These are phyloP conservation scores for Alternaria novae-zelandiae DNA, from an alignment of 2,329 filamentous ascomycete genomes.

Conservation along the genomic window DNA sequence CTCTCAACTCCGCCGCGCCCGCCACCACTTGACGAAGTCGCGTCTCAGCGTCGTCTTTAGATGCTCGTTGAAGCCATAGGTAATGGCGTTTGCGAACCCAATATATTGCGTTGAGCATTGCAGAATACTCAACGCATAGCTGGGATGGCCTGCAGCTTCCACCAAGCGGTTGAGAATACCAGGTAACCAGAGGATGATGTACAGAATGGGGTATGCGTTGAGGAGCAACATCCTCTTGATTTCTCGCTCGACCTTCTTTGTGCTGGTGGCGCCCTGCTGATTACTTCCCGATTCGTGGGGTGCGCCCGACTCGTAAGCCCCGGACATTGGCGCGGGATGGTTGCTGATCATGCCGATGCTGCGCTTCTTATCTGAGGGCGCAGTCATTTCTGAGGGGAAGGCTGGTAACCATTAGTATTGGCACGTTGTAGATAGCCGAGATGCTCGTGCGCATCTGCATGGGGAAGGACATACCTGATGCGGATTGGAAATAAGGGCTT, in stretches of 20 bases:
- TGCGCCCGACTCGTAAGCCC: neutral
- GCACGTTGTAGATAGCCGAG: neutral
- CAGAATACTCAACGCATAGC: slow-evolving; percentile 13
- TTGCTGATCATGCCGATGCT: neutral
- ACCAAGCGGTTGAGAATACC: slow-evolving; percentile 35
- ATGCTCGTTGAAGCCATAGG: slow-evolving; percentile 30
- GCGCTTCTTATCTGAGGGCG: neutral
- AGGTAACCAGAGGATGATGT: slow-evolving; percentile 44
- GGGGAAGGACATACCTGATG: neutral
- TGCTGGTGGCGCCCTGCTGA: neutral
- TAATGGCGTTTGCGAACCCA: slow-evolving; percentile 25
- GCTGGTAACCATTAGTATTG: neutral
- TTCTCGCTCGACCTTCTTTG: slow-evolving; percentile 22
- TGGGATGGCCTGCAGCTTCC: slow-evolving; percentile 19
- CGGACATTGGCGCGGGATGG: neutral
- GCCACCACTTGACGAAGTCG: neutral
- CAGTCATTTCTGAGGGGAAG: neutral
- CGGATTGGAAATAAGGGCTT: neutral
- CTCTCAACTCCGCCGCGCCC: neutral
- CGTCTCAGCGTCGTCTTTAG: neutral
- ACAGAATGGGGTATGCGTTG: slow-evolving; percentile 44
- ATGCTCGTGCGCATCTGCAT: neutral
- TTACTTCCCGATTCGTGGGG: neutral
- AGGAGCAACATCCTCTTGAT: slow-evolving; percentile 39
- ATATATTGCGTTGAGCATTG: slow-evolving; percentile 30